These are phyloP conservation scores for Coemansia sp. DNA, from an alignment of 192 early-diverging fungal species.

Conservation along the genomic window DNA sequence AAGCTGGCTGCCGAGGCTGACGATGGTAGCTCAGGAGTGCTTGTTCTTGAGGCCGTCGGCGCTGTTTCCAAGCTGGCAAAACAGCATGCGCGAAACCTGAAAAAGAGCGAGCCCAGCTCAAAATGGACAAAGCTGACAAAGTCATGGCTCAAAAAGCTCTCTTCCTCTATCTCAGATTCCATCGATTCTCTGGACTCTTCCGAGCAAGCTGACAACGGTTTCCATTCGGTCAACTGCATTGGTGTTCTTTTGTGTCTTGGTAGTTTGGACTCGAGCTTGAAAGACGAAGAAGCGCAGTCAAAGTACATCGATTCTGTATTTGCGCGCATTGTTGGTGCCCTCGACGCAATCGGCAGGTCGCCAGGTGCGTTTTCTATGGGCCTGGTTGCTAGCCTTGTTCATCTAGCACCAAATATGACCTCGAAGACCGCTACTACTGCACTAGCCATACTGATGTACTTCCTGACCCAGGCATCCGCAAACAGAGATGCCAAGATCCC, in stretches of 20 bases:
- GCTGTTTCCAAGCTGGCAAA: slow-evolving; percentile 12
- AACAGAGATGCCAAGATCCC: neutral
- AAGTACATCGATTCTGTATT: neutral
- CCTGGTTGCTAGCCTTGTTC: slow-evolving; percentile 14
- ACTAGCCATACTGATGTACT: slow-evolving; percentile 23
- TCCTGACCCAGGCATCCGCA: slow-evolving; percentile 3
- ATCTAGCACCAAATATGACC: slow-evolving; percentile 3
- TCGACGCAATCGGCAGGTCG: slow-evolving; percentile 3
- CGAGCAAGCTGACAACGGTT: neutral
- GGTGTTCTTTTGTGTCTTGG: slow-evolving; percentile 1
- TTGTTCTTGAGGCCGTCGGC: slow-evolving; percentile 22
- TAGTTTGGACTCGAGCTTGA: neutral
- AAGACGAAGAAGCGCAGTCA: neutral
- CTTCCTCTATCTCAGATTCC: neutral
- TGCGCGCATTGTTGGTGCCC: neutral
- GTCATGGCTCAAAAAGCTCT: slow-evolving; percentile 14
- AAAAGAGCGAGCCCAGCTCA: slow-evolving; percentile 1
- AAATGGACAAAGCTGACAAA: slow-evolving; percentile 23
- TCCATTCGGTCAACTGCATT: neutral
- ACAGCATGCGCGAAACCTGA: neutral
- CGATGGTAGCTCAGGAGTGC: neutral
- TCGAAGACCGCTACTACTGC: neutral
- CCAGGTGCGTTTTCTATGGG: slow-evolving; percentile 10
- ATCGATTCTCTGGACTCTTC: neutral
- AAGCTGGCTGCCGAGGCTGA: neutral